Percentiles rank a stretch among this genome's conserved stretches.
Conservation (phyloP, 768 basidiomycete species). For the Austroboletus eburneus region DNA sequence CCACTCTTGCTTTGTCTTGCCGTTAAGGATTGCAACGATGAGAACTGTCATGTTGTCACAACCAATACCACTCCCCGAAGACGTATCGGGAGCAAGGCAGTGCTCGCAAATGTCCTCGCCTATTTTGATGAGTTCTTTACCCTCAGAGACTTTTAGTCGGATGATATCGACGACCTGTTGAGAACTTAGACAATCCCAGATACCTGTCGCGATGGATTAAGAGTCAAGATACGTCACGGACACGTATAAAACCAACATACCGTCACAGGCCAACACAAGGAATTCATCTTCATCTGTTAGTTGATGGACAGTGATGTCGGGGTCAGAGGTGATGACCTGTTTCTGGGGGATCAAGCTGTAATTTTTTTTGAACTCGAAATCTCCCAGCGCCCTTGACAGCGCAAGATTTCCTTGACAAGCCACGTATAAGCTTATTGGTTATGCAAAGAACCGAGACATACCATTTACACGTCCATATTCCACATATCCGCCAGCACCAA, state of each 20-base stretch:
- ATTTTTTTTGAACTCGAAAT: slow-evolving; percentile 99
- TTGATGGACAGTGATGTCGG: slow-evolving; percentile 82
- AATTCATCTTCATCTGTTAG: slow-evolving; percentile 92
- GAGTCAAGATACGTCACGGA: slow-evolving; percentile 2
- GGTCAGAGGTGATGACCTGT: slow-evolving; percentile 93
- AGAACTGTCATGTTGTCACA: slow-evolving; percentile 99
- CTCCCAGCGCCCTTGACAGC: slow-evolving; percentile 89
- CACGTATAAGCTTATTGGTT: neutral
- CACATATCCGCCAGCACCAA: slow-evolving; percentile 89
- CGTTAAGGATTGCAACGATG: slow-evolving; percentile 83
- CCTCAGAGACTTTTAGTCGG: slow-evolving; percentile 74
- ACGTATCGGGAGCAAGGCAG: slow-evolving; percentile 91
- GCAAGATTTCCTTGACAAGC: slow-evolving; percentile 79
- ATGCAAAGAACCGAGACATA: slow-evolving; percentile 27
- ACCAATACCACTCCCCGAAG: slow-evolving; percentile 87
- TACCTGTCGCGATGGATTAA: slow-evolving; percentile 51
- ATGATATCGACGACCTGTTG: slow-evolving; percentile 92
- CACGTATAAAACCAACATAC: slow-evolving; percentile 40
- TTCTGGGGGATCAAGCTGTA: slow-evolving; percentile 72
- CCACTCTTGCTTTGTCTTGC: slow-evolving; percentile 90
- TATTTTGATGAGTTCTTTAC: slow-evolving; percentile 76
- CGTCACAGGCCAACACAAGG: slow-evolving; percentile 94
- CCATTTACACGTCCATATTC: slow-evolving; percentile 98
- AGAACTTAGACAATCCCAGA: slow-evolving; percentile 95
- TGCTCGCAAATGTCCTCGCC: slow-evolving; percentile 87